A percentile compares a stretch with the other conserved stretches of the same genome.
Evolutionary conservation across 257 asterid genomes (phyloP).

Genomic region (Nicotiana attenuata): DNA sequence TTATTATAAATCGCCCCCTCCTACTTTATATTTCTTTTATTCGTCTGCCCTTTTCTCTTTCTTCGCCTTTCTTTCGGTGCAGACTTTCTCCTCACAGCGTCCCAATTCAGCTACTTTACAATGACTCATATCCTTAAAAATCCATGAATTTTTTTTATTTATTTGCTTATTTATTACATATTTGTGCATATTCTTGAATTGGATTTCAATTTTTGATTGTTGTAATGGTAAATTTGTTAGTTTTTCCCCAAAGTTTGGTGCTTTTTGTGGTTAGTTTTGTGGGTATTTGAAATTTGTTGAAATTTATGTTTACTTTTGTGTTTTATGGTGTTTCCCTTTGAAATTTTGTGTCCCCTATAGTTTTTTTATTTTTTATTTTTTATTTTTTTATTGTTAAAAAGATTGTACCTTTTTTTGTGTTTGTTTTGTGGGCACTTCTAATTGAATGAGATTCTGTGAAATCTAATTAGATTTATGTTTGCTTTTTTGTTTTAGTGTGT

Average conservation of each 20-base stretch:
- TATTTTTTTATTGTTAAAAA: not conserved
- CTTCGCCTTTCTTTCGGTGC: not conserved
- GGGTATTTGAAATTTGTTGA: not conserved
- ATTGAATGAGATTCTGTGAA: not conserved
- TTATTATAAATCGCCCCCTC: not conserved
- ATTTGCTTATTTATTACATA: not conserved
- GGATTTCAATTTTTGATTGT: not conserved
- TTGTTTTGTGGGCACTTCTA: not conserved
- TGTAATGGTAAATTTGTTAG: not conserved
- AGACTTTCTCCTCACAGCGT: slow-evolving; percentile 17
- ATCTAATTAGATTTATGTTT: not conserved
- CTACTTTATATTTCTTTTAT: not conserved
- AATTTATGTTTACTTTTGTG: not conserved
- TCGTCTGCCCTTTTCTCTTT: too few species aligned
- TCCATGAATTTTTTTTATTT: not conserved
- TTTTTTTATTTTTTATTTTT: too few species aligned
- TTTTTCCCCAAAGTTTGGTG: not conserved
- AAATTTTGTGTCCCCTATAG: too few species aligned
- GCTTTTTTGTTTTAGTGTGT: not conserved
- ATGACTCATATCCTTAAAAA: slow-evolving; percentile 60
- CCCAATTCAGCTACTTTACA: slow-evolving; percentile 16
- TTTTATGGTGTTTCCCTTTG: not conserved
- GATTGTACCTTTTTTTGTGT: not conserved
- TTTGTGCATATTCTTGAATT: not conserved
- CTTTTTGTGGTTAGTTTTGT: not conserved